phyloP scores from a whole-genome alignment of 1,284 basidiomycete genomes.

The Hemileia vastatrix region DNA sequence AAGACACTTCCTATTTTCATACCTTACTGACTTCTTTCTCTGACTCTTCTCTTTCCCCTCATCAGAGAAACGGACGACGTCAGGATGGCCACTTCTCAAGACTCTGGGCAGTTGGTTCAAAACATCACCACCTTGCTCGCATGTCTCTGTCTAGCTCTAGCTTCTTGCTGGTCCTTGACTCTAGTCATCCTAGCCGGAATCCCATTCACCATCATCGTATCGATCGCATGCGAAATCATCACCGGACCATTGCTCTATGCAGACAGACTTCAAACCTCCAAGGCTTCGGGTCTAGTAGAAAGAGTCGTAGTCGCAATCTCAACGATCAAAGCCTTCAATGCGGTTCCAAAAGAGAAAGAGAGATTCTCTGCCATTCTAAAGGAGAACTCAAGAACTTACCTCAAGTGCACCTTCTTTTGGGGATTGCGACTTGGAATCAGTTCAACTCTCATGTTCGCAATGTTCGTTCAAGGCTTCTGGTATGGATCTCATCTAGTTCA shows the following conservation, averaged over 20 bases:
- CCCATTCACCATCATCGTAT: constrained; percentile 68
- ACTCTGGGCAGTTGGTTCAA: constrained; percentile 67
- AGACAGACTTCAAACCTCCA: constrained; percentile 61
- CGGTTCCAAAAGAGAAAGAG: constrained; percentile 55
- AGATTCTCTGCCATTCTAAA: constrained; percentile 50
- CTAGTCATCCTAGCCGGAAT: constrained; percentile 83
- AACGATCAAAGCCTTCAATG: constrained; percentile 95
- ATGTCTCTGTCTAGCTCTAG: constrained; percentile 70
- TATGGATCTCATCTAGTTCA: constrained; percentile 79
- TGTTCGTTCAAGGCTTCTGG: constrained; percentile 97
- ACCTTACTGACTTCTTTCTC: not conserved
- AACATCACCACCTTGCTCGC: constrained; percentile 68
- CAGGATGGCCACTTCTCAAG: constrained; percentile 67
- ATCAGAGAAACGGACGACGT: constrained; percentile 87
- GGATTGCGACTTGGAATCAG: constrained; percentile 59
- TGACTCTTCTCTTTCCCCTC: not conserved
- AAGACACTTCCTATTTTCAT: too few species aligned
- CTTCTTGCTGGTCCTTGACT: constrained; percentile 69
- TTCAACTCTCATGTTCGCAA: constrained; percentile 72
- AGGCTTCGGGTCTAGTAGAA: constrained; percentile 67
- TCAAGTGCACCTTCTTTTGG: constrained; percentile 60
- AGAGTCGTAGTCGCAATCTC: constrained; percentile 67
- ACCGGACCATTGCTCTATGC: constrained; percentile 55
- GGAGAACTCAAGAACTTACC: constrained; percentile 50
- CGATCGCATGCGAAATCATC: constrained; percentile 58